Evolutionary conservation across 1,139 yeast species (phyloP).

Genomic region (Diutina ranongensis): DNA sequence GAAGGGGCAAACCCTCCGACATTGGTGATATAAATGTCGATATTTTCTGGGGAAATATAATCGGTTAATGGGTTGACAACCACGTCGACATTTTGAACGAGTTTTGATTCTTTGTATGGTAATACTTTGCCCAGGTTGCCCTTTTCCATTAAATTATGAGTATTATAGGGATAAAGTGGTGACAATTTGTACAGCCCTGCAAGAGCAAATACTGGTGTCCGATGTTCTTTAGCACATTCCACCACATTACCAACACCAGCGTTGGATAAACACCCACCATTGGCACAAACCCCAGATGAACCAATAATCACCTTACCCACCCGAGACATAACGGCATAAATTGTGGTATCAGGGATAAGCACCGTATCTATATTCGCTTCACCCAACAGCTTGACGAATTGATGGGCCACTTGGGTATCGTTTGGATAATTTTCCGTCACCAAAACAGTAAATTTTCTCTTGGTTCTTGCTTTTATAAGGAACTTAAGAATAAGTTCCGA

Average conservation of each 20-base stretch:
- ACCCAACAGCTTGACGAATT: constrained; percentile 68
- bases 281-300: constrained; percentile 83
- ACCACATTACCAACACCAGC: constrained; percentile 91
- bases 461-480: constrained; percentile 73
- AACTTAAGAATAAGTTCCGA: constrained; percentile 85
- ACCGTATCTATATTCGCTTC: constrained; percentile 84
- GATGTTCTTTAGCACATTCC: constrained; percentile 90
- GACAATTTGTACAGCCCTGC: constrained; percentile 90
- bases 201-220: constrained; percentile 91
- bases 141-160: constrained; percentile 80
- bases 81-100: constrained; percentile 60
- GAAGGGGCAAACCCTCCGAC: constrained; percentile 92
- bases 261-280: constrained; percentile 87
- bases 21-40: constrained; percentile 78
- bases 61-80: constrained; percentile 89
- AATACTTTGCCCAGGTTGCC: constrained; percentile 86
- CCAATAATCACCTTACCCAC: constrained; percentile 95
- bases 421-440: constrained; percentile 93
- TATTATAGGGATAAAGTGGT: constrained; percentile 88
- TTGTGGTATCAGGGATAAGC: constrained; percentile 86
- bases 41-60: constrained; percentile 86
- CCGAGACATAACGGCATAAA: constrained; percentile 91
- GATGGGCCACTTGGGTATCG: constrained; percentile 62
- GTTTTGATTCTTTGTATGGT: constrained; percentile 51
- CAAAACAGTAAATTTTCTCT: constrained; percentile 83